Conservation (phyloP, 768 basidiomycete species). For the Russula lepida region DNA sequence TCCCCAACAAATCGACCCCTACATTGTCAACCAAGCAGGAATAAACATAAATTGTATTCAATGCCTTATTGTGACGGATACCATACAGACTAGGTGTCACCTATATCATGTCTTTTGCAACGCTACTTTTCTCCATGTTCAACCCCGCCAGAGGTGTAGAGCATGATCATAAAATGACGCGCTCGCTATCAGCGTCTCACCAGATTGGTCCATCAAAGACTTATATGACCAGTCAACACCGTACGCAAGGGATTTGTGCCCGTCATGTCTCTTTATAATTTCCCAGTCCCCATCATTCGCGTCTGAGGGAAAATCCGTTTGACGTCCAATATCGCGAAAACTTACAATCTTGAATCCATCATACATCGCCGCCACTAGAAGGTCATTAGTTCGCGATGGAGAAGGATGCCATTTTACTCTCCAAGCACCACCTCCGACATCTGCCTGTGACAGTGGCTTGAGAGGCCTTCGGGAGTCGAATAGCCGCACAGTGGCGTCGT, state of each 20-base stretch:
- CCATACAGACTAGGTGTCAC: conserved; percentile 1
- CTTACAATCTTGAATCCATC: conserved; percentile 85
- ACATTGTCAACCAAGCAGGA: not conserved
- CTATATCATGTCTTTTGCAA: not conserved
- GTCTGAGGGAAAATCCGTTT: conserved; percentile 1
- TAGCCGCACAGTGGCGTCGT: conserved; percentile 69
- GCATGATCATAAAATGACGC: conserved; percentile 95
- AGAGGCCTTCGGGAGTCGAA: conserved; percentile 73
- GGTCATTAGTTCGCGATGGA: conserved; percentile 50
- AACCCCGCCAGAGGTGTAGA: conserved; percentile 73
- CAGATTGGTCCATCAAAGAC: conserved; percentile 22
- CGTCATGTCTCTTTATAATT: conserved; percentile 54
- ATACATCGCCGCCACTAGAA: conserved; percentile 96
- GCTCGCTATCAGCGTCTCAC: conserved; percentile 58
- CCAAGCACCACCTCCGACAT: conserved; percentile 92
- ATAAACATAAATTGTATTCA: not conserved
- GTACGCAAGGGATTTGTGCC: conserved; percentile 80
- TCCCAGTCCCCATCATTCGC: conserved; percentile 25
- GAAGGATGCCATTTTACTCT: conserved; percentile 93
- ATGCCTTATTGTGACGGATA: not conserved
- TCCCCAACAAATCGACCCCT: conserved; percentile 8
- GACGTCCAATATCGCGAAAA: conserved; percentile 29
- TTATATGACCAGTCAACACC: conserved; percentile 83
- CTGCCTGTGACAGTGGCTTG: conserved; percentile 45
- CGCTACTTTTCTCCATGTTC: conserved; percentile 24